A percentile compares a stretch with the other conserved stretches of the same genome.
Conservation (phyloP, 2,329 filamentous ascomycete genomes). For the Pseudogymnoascus sp. region DNA sequence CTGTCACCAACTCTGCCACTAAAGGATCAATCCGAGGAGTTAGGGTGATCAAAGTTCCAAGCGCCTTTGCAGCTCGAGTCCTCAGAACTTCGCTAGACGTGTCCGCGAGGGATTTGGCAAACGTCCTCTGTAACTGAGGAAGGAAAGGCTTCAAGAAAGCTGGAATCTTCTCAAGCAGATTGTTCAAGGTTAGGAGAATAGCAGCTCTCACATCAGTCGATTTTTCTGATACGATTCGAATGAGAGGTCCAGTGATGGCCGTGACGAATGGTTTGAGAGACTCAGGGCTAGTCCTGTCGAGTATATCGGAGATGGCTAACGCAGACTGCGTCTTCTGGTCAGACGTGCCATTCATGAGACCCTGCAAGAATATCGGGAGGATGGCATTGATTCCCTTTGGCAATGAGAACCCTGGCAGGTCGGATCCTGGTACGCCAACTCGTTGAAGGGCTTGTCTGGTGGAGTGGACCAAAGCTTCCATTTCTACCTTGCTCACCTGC, state of each 20-base stretch:
- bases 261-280: conserved; percentile 92
- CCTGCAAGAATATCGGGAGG: conserved; percentile 93
- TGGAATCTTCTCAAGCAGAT: conserved; percentile 92
- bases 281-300: conserved; percentile 83
- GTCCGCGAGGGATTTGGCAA: conserved; percentile 92
- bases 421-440: conserved; percentile 78
- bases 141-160: conserved; percentile 93
- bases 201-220: conserved; percentile 95
- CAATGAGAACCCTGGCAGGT: conserved; percentile 78
- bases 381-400: conserved; percentile 97
- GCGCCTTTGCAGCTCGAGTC: conserved; percentile 81
- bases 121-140: conserved; percentile 91
- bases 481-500: conserved; percentile 89
- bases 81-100: conserved; percentile 83
- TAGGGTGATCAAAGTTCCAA: conserved; percentile 91
- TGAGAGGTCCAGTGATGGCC: conserved; percentile 93
- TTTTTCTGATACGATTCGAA: conserved; percentile 93
- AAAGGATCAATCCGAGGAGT: conserved; percentile 93
- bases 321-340: conserved; percentile 91
- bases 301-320: conserved; percentile 88
- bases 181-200: conserved; percentile 89
- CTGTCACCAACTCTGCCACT: conserved; percentile 87
- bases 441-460: conserved; percentile 81
- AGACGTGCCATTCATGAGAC: conserved; percentile 89
- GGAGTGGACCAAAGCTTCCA: conserved; percentile 85